A percentile compares a stretch with the other conserved stretches of the same genome.
These are phyloP conservation scores for Thyridium curvatum DNA, from an alignment of 2,329 filamentous ascomycete genomes.

Conservation along the genomic window DNA sequence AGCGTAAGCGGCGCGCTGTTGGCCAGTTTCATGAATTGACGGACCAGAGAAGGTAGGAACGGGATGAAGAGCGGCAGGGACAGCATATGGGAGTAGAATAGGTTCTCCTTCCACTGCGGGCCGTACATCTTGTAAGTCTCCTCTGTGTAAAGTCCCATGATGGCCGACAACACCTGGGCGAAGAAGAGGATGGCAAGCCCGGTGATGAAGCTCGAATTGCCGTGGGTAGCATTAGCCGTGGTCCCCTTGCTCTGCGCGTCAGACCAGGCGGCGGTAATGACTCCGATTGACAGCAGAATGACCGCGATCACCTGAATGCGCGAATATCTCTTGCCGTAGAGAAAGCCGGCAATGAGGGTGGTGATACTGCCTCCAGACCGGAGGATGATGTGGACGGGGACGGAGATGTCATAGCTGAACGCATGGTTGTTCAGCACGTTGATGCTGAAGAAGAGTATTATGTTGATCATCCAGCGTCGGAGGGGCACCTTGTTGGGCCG, in stretches of 20 bases:
- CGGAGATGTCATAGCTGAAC: conserved; percentile 93
- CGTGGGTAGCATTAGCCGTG: conserved; percentile 12
- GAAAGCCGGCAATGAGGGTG: conserved; percentile 83
- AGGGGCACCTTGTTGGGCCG: conserved; percentile 75
- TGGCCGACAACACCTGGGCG: conserved; percentile 83
- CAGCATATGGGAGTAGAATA: conserved; percentile 81
- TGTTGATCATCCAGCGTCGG: conserved; percentile 80
- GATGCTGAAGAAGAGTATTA: conserved; percentile 84
- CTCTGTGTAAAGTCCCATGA: conserved; percentile 94
- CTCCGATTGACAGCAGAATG: conserved; percentile 74
- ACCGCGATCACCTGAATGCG: conserved; percentile 76
- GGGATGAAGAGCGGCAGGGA: conserved; percentile 72
- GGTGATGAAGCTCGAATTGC: conserved; percentile 43
- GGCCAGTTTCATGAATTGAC: conserved; percentile 58
- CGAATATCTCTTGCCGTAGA: conserved; percentile 82
- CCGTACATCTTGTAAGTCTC: conserved; percentile 81
- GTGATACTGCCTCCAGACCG: conserved; percentile 93
- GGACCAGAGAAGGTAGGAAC: conserved; percentile 58
- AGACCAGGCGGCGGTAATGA: conserved; percentile 82
- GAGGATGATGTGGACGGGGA: conserved; percentile 94
- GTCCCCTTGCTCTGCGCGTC: conserved; percentile 78
- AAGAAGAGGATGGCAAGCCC: conserved; percentile 80
- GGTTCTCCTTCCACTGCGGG: conserved; percentile 87
- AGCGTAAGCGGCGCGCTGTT: conserved; percentile 55
- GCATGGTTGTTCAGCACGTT: conserved; percentile 97